Percentiles rank a stretch among this genome's conserved stretches.
These are phyloP conservation scores for Neospora caninum DNA, from an alignment of 169 alveolate genomes.

Conservation along the genomic window DNA sequence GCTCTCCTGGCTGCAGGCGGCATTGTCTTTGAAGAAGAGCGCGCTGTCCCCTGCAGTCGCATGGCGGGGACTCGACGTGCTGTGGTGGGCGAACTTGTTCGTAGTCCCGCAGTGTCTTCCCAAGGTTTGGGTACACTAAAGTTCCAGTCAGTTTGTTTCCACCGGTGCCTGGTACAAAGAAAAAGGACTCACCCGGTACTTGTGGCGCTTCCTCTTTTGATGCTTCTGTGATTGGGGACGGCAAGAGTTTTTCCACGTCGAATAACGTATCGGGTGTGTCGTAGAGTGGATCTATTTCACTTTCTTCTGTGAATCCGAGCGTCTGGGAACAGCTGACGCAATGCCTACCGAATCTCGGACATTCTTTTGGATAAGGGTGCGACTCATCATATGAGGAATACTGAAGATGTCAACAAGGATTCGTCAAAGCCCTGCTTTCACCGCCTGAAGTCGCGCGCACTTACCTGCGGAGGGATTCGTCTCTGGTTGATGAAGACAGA, in stretches of 20 bases:
- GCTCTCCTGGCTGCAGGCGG: background rate
- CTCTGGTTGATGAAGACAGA: conserved; percentile 80
- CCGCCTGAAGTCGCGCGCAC: background rate
- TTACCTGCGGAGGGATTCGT: conserved; percentile 82
- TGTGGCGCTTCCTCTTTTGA: conserved; percentile 52
- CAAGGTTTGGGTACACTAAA: conserved; percentile 19
- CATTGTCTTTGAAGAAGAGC: background rate
- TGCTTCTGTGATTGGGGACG: conserved; percentile 40
- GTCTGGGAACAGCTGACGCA: background rate
- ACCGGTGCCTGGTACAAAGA: background rate
- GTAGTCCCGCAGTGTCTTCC: conserved; percentile 53
- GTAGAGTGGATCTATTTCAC: conserved; percentile 46
- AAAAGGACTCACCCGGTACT: background rate
- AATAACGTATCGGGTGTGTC: conserved; percentile 57
- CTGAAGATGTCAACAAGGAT: background rate
- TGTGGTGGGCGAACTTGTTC: conserved; percentile 44
- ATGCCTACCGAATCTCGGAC: conserved; percentile 75
- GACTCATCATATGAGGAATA: conserved; percentile 81
- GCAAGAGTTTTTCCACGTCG: conserved; percentile 34
- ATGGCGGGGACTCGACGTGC: conserved; percentile 57
- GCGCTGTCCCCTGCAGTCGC: conserved; percentile 46
- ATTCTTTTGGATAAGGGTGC: conserved; percentile 79
- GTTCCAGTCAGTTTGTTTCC: background rate
- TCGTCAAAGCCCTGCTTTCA: background rate
- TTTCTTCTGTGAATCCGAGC: background rate